These are phyloP conservation scores for Fraxinus xanthoxyloides DNA, from an alignment of 305 asterid species.

Conservation along the genomic window DNA sequence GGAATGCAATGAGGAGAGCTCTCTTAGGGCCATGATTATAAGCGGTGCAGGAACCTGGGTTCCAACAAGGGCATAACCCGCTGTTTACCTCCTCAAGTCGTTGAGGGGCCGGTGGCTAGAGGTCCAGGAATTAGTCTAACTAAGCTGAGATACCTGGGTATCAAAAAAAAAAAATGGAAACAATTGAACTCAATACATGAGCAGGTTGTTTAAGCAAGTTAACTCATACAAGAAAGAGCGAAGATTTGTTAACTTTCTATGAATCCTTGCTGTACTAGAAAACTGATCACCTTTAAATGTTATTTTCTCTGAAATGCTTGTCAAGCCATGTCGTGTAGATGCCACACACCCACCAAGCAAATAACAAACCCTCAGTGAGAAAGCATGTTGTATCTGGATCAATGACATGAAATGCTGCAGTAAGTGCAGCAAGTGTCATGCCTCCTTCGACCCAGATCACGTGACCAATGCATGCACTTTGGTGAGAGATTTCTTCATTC, in stretches of 20 bases:
- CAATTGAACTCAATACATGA: neutral
- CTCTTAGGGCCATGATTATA: too few relatives aligned
- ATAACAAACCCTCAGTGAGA: constrained; percentile 63
- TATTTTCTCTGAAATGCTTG: constrained; percentile 66
- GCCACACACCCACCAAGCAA: constrained; percentile 84
- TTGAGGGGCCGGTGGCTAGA: too few relatives aligned
- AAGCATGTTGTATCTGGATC: constrained; percentile 68
- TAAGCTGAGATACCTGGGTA: too few relatives aligned
- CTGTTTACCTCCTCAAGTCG: too few relatives aligned
- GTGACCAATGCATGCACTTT: constrained; percentile 61
- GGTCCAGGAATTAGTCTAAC: too few relatives aligned
- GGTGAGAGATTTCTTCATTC: constrained; percentile 50
- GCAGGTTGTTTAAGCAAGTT: neutral
- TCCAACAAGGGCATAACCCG: too few relatives aligned
- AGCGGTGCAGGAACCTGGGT: too few relatives aligned
- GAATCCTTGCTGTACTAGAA: neutral
- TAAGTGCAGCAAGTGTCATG: constrained; percentile 58
- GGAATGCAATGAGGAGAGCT: too few relatives aligned
- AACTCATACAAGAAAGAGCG: neutral
- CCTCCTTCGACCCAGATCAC: constrained; percentile 70
- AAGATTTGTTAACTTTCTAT: neutral
- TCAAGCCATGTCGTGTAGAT: constrained; percentile 80
- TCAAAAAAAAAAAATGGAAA: too few relatives aligned
- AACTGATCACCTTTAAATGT: constrained; percentile 57
- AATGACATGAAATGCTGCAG: constrained; percentile 60